phyloP scores from a whole-genome alignment of 2,329 filamentous ascomycete genomes.

The Arthroderma uncinatum region DNA sequence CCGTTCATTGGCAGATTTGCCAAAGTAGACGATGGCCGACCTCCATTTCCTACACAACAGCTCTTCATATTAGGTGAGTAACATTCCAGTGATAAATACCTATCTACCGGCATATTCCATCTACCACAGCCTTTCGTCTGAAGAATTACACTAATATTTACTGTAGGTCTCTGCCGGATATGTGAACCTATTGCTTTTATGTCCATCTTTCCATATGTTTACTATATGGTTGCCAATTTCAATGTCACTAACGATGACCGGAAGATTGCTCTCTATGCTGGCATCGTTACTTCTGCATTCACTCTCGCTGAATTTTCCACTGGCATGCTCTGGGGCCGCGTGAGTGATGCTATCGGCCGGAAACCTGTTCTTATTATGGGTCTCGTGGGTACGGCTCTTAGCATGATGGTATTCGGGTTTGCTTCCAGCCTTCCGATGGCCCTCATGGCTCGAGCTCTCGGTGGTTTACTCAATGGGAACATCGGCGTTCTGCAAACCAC shows the following conservation, averaged over 20 bases:
- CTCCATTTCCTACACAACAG: slow-evolving; percentile 47
- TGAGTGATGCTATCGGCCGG: slow-evolving; percentile 84
- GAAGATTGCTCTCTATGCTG: slow-evolving; percentile 82
- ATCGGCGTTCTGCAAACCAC: slow-evolving; percentile 93
- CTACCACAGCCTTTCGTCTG: not conserved
- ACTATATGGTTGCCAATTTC: slow-evolving; percentile 94
- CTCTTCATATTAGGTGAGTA: slow-evolving; percentile 45
- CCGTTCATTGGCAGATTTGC: not conserved
- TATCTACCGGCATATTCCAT: not conserved
- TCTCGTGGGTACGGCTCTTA: slow-evolving; percentile 80
- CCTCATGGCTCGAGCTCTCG: slow-evolving; percentile 74
- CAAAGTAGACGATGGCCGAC: slow-evolving; percentile 21
- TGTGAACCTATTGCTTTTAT: slow-evolving; percentile 99
- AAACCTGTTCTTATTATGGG: slow-evolving; percentile 87
- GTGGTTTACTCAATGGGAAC: slow-evolving; percentile 88
- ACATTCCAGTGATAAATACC: not conserved
- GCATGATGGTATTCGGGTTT: slow-evolving; percentile 88
- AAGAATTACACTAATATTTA: slow-evolving; percentile 12
- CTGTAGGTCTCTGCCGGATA: slow-evolving; percentile 74
- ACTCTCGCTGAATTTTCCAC: slow-evolving; percentile 92
- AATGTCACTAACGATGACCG: slow-evolving; percentile 65
- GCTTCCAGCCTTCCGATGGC: slow-evolving; percentile 70
- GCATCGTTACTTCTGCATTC: slow-evolving; percentile 92
- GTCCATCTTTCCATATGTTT: slow-evolving; percentile 98
- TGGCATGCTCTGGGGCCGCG: slow-evolving; percentile 80